Base-by-base conservation (phyloP, 2,329 filamentous ascomycete genomes). In the Blastomyces silverae region DNA sequence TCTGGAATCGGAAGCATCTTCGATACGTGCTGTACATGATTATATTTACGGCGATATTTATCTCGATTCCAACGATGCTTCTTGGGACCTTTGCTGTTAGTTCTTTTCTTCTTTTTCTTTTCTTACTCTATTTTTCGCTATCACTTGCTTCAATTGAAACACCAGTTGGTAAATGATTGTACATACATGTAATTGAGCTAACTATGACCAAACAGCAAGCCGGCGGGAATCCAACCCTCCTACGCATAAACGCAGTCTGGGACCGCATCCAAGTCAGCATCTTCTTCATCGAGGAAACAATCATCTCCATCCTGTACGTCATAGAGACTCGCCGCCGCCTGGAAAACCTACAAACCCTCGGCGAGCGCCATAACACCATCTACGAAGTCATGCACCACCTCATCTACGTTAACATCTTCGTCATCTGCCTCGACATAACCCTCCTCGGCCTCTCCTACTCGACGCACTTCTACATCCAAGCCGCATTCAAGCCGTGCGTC, bases 371-470 rank as follows among this genome's bases (percentile, higher is more conserved):
- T 17, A 25, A 52, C 25, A 52, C 25, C 25, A 28, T 52, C n/a
- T 52, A 28, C 22, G 2, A 52, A 52, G 48, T 52, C 13, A 52
- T 52, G 48, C 48, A 28, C 48, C 48, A 52, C 22, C 48, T 52
- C 22, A 52, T 52, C 34, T 73, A 70, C 56, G 70, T 78, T 25
- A 81, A 82, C 66, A 63, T 78, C 0, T 55, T 79, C 25, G 75
- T 81, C 22, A 77, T 81, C 22, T 48, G 75, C 2, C 73, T 81
- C 59, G 79, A 81, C 66, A 70, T 77, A 67, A 72, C 74, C 3
- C 37, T 79, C 13, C 64, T 81, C 8, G 71, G 72, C 37, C 58
- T 77, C 11, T 69, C 74, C 39, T 76, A 76, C 68, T 71, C 72
- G 53, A 70, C 73, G 25, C 71, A 78, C 34, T 75, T 74, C 31